These are phyloP conservation scores for Dactylellina leptospora DNA, from an alignment of 2,329 filamentous ascomycete species.

Conservation along the genomic window DNA sequence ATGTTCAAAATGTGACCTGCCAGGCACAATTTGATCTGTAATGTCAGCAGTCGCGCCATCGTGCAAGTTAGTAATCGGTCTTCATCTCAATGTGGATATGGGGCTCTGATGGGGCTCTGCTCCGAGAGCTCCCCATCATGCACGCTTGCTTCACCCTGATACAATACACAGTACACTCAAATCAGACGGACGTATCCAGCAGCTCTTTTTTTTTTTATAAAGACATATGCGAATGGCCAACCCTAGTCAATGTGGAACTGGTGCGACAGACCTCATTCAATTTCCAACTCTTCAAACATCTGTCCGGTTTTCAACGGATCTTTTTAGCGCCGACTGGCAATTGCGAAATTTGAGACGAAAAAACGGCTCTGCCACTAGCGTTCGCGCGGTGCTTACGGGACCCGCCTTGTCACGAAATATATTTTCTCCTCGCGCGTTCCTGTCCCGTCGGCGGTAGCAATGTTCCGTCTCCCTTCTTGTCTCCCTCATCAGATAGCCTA, in stretches of 20 bases:
- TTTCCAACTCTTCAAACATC: conserved; percentile 14
- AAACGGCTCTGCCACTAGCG: not conserved
- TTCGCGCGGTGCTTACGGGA: conserved; percentile 7
- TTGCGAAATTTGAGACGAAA: conserved; percentile 51
- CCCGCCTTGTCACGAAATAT: conserved; percentile 23
- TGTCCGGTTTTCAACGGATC: conserved; percentile 35
- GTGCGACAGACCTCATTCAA: conserved; percentile 45
- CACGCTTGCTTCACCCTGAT: not conserved
- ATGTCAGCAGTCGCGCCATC: not conserved
- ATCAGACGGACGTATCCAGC: no score
- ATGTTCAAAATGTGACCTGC: conserved; percentile 19
- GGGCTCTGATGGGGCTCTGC: no score
- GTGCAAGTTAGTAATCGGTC: conserved; percentile 33
- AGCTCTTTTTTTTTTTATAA: no score
- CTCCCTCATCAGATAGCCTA: conserved; percentile 30
- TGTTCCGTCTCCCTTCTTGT: conserved; percentile 26
- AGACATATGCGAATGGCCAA: not conserved
- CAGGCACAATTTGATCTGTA: conserved; percentile 11
- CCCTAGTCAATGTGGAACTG: conserved; percentile 5
- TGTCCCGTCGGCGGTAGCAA: conserved; percentile 38
- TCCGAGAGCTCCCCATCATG: conserved; percentile 19
- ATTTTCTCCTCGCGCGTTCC: conserved; percentile 28
- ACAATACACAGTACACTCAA: no score
- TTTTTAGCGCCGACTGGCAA: conserved; percentile 37
- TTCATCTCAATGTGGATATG: conserved; percentile 35